phyloP scores from a whole-genome alignment of 148 eudicot genomes.

The Selenicereus undatus region DNA sequence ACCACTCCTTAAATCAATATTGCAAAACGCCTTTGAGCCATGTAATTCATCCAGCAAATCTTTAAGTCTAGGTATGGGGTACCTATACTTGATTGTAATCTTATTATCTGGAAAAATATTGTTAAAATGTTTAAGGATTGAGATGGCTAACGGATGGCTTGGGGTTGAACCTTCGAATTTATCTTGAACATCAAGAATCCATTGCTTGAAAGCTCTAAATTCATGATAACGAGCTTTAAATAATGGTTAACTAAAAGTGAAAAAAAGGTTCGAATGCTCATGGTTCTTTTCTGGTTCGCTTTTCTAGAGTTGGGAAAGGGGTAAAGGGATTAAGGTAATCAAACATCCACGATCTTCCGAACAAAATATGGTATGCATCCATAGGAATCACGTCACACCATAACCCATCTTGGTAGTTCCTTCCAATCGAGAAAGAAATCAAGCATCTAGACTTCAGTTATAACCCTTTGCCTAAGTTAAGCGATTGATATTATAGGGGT shows the following conservation, averaged over 20 bases:
- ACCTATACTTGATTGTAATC: background rate
- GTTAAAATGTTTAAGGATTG: no score
- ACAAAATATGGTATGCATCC: constrained; percentile 14
- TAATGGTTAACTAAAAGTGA: background rate
- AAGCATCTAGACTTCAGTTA: background rate
- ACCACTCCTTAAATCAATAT: background rate
- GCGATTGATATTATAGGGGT: constrained; percentile 1
- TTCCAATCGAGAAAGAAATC: background rate
- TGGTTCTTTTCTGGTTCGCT: background rate
- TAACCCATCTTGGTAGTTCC: background rate
- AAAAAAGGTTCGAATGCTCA: no score
- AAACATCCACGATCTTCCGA: constrained; percentile 7
- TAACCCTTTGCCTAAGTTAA: background rate
- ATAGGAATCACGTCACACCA: constrained; percentile 3
- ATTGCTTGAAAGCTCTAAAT: no score
- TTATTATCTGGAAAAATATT: background rate
- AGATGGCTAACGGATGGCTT: no score
- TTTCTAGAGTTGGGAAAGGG: background rate
- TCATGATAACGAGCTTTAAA: background rate
- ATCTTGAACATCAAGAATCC: no score
- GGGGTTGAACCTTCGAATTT: no score
- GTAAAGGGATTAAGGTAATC: background rate
- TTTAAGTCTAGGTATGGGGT: background rate
- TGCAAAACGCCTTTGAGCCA: background rate
- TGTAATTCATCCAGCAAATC: background rate